Percentiles rank a stretch among this genome's conserved stretches.
phyloP scores from a whole-genome alignment of 169 alveolate genomes.

The Plasmodium inui region DNA sequence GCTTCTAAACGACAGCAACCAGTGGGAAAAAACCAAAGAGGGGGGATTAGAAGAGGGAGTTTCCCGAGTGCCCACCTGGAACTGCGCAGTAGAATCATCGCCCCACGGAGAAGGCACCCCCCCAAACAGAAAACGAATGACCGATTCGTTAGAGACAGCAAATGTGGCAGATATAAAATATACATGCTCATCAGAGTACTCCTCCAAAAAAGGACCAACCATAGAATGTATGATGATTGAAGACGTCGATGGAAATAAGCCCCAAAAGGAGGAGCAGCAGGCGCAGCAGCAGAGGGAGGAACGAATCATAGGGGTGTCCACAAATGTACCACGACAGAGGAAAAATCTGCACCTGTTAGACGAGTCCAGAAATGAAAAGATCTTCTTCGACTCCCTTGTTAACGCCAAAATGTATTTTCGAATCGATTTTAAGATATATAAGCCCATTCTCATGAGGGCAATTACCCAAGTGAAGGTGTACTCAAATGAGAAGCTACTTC shows the following conservation, averaged over 20 bases:
- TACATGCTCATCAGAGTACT: neutral
- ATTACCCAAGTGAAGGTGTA: conserved; percentile 35
- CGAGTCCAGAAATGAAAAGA: neutral
- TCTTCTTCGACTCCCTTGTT: neutral
- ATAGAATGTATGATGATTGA: conserved; percentile 1
- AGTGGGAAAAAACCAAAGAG: neutral
- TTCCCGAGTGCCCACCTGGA: neutral
- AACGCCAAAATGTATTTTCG: conserved; percentile 9
- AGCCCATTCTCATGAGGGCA: conserved; percentile 50
- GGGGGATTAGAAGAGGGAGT: neutral
- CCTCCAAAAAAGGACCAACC: neutral
- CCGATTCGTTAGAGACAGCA: neutral
- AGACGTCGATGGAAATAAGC: neutral
- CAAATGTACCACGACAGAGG: neutral
- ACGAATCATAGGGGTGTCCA: neutral
- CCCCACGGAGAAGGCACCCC: neutral
- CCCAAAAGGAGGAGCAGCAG: neutral
- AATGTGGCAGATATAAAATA: neutral
- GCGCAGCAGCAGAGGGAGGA: too few relatives aligned
- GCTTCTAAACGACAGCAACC: neutral
- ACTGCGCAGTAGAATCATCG: neutral
- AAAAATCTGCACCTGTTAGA: neutral
- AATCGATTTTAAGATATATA: conserved; percentile 63
- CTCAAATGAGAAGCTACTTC: conserved; percentile 26
- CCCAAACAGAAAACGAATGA: neutral